Percentiles rank a stretch among this genome's conserved stretches.
Evolutionary conservation across 129 eudicot species (phyloP).

Genomic region (Helianthus tuberosus): DNA sequence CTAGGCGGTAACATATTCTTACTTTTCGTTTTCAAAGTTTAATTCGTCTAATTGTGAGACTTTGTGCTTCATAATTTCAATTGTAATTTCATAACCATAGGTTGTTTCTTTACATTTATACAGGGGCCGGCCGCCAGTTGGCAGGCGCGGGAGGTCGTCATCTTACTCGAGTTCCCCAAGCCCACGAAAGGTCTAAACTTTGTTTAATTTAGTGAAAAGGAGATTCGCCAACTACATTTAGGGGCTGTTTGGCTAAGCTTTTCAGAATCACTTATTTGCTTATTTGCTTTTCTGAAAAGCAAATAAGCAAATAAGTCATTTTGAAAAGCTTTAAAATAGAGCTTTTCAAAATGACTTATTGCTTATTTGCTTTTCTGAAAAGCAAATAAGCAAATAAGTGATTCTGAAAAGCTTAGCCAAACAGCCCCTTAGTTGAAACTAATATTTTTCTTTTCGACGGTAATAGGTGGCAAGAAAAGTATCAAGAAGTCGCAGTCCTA

Average conservation of each 20-base stretch:
- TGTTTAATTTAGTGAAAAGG: background rate
- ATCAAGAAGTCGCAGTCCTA: constrained; percentile 87
- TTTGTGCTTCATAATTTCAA: background rate
- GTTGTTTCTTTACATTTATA: background rate
- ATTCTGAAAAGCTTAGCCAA: no score
- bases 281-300: no score
- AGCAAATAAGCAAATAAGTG: no score
- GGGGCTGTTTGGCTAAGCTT: no score
- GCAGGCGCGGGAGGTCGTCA: constrained; percentile 76
- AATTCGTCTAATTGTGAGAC: background rate
- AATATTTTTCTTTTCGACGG: background rate
- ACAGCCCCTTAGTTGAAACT: no score
- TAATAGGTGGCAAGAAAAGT: constrained; percentile 62
- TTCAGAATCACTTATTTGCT: no score
- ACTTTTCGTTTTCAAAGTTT: background rate
- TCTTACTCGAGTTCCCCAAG: constrained; percentile 83
- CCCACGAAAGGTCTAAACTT: constrained; percentile 80
- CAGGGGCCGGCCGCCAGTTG: constrained; percentile 69
- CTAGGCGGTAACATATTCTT: constrained; percentile 58
- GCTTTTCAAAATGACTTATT: no score
- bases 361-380: no score
- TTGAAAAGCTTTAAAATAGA: no score
- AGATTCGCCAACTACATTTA: background rate
- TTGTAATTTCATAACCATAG: background rate
- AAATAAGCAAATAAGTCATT: no score